Base-by-base conservation (phyloP, 2,329 filamentous ascomycete species). In the Zopfia rhizophila region DNA sequence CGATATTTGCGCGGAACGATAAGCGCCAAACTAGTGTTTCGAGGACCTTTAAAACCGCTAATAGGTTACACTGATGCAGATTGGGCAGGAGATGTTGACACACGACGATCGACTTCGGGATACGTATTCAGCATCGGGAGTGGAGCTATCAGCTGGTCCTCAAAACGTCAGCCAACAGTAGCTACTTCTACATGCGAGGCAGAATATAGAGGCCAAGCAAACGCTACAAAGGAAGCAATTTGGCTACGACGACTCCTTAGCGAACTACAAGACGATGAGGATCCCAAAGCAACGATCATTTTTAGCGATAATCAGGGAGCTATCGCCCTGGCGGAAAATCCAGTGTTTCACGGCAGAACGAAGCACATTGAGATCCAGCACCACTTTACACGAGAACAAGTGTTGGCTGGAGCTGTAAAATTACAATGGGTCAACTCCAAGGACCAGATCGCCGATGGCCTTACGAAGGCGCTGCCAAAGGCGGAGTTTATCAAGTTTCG, bases 161-260 rank as follows among this genome's bases (percentile, higher is more conserved):
- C 38, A 7, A 57, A 61, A 31, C 19, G 52, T 33, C 48, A 63
- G 24, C 16, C 24, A 12, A 54, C 30, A 1, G 54, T 60, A 8
- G 51, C 60, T 4, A 28, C 57, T 1, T 61, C 48, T 4, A 57
- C 41, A 3, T 55, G 49, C 22, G 53, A 63, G 48, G 58, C 56
- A 13, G 57, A 62, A 45, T 61, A 48, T 31, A 48, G 58, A n/a
- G 60, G 32, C 4, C 16, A 48, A 21, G 47, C 39, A 3, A 16
- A 61, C 24, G 60, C 56, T 7, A 53, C 44, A 7, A 53, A 57
- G 36, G 57, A 62, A 40, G 53, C 51, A 8, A 45, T 62, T 3
- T 60, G 51, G 59, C 45, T 60, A 1, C 38, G 42, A 30, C 21
- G 29, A 17, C 31, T 54, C 1, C 38, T 51, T 12, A 43, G 38